Conservation (phyloP, 2,329 filamentous ascomycete genomes). For the Davidsoniella neocaledoniae region DNA sequence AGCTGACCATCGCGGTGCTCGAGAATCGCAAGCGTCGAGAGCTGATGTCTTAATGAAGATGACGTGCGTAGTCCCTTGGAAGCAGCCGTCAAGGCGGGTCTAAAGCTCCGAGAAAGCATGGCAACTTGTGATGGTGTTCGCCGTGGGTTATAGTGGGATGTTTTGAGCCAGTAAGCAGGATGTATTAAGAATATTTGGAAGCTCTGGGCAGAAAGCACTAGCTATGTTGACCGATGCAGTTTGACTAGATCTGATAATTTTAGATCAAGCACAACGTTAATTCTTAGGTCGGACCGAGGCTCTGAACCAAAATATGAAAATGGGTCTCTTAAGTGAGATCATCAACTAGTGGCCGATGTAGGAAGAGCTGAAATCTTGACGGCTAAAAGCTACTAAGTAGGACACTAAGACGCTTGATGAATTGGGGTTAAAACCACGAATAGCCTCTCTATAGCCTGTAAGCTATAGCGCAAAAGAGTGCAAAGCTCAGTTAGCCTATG, state of each 20-base stretch:
- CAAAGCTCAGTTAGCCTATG: too few species aligned
- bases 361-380: not conserved
- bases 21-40: conserved; percentile 79
- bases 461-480: too few species aligned
- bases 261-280: not conserved
- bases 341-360: conserved; percentile 9
- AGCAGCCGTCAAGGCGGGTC: conserved; percentile 8
- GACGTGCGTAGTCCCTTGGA: conserved; percentile 5
- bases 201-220: not conserved
- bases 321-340: conserved; percentile 1
- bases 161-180: not conserved
- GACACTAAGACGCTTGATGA: too few species aligned
- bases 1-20: conserved; percentile 87
- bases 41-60: conserved; percentile 15
- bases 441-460: too few species aligned
- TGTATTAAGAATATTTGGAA: not conserved
- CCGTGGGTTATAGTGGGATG: not conserved
- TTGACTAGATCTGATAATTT: not conserved
- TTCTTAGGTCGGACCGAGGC: conserved; percentile 5
- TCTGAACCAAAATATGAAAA: conserved; percentile 6
- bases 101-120: conserved; percentile 10
- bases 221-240: not conserved
- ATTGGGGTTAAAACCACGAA: too few species aligned
- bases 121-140: not conserved
- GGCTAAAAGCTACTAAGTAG: not conserved